phyloP scores from a whole-genome alignment of 331 rosid genomes.

The Rhamnella rubrinervis region DNA sequence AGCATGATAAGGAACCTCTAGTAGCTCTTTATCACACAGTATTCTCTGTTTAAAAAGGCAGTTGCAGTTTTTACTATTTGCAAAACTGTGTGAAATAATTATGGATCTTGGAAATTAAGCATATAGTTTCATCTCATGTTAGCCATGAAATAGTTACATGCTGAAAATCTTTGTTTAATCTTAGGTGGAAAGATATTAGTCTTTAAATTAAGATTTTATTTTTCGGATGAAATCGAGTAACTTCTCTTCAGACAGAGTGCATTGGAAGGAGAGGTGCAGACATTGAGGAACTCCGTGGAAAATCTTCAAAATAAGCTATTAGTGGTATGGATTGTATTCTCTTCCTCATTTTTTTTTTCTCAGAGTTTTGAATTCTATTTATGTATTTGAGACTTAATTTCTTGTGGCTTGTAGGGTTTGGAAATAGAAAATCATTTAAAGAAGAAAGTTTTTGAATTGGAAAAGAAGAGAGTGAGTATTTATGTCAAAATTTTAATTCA shows the following conservation, averaged over 20 bases:
- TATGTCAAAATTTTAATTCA: constrained; percentile 1
- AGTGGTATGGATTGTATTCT: constrained; percentile 57
- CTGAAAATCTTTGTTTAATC: background rate
- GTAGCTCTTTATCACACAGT: too few relatives aligned
- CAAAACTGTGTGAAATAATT: background rate
- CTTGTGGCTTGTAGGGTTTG: constrained; percentile 63
- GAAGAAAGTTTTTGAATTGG: constrained; percentile 61
- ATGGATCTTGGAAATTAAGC: background rate
- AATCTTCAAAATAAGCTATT: constrained; percentile 68
- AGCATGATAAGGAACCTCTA: too few relatives aligned
- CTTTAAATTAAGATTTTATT: constrained; percentile 33
- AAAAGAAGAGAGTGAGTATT: constrained; percentile 68
- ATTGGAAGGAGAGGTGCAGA: constrained; percentile 82
- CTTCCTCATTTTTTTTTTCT: background rate
- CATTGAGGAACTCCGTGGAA: constrained; percentile 56
- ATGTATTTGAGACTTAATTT: constrained; percentile 2
- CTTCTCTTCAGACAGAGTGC: constrained; percentile 98
- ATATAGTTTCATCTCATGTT: background rate
- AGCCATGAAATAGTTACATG: constrained; percentile 9
- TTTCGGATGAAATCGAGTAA: constrained; percentile 56
- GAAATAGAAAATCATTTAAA: constrained; percentile 93
- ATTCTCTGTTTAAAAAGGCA: too few relatives aligned
- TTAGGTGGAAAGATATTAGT: constrained; percentile 1
- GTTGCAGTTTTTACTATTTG: too few relatives aligned
- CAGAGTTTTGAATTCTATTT: background rate